Evolutionary conservation across 768 basidiomycete genomes (phyloP).

Genomic region (Collybiopsis luxurians): DNA sequence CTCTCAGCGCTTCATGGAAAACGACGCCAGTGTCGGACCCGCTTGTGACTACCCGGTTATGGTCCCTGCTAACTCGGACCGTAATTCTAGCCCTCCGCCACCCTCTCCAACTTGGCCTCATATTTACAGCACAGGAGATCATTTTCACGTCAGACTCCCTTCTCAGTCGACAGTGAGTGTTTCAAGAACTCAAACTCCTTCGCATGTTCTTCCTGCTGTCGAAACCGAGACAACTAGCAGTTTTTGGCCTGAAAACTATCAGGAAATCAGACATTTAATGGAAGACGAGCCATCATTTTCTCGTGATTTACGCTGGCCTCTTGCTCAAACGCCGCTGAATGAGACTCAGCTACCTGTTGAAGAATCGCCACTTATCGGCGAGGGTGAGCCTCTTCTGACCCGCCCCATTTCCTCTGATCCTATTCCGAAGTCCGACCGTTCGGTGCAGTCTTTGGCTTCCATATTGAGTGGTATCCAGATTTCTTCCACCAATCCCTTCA

Average conservation of each 20-base stretch:
- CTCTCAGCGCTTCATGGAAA: background rate
- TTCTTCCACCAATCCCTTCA: background rate
- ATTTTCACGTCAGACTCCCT: background rate
- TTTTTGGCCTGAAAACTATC: conserved; percentile 33
- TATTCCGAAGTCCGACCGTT: conserved; percentile 1
- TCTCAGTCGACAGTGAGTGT: background rate
- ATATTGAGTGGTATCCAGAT: conserved; percentile 26
- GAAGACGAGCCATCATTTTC: conserved; percentile 9
- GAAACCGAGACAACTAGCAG: conserved; percentile 8
- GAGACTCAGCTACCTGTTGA: background rate
- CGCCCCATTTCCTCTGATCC: conserved; percentile 16
- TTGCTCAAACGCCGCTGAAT: background rate
- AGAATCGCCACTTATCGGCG: conserved; percentile 28
- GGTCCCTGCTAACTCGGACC: background rate
- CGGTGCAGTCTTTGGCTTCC: conserved; percentile 26
- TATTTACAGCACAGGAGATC: background rate
- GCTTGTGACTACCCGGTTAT: background rate
- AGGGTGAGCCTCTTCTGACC: conserved; percentile 22
- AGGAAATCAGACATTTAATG: conserved; percentile 33
- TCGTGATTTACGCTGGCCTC: background rate
- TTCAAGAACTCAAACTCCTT: background rate
- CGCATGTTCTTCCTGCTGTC: conserved; percentile 2
- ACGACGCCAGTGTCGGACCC: background rate
- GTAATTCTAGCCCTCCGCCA: background rate
- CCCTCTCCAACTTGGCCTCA: background rate